A percentile compares a stretch with the other conserved stretches of the same genome.
These are phyloP conservation scores for Suhomyces faveliae DNA, from an alignment of 805 yeast species.

Conservation along the genomic window DNA sequence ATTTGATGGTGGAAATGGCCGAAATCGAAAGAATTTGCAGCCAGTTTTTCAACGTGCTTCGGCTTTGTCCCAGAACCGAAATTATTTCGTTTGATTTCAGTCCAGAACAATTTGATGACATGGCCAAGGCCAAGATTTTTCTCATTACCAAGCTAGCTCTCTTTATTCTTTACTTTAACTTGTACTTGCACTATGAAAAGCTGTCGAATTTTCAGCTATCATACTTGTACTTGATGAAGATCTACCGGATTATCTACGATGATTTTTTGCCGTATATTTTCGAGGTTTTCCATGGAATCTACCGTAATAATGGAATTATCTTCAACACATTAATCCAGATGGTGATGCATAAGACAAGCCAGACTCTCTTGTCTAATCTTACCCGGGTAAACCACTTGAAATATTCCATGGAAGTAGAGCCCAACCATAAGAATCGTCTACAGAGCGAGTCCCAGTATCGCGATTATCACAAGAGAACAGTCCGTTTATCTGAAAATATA, in stretches of 20 bases:
- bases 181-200: conserved; percentile 12
- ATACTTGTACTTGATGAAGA: conserved; percentile 9
- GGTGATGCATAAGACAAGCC: conserved; percentile 12
- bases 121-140: conserved; percentile 12
- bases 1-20: conserved; percentile 9
- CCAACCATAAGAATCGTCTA: conserved; percentile 11
- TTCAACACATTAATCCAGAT: conserved; percentile 10
- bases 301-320: conserved; percentile 8
- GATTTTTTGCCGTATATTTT: conserved; percentile 14
- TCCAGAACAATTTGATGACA: conserved; percentile 5
- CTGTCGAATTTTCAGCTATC: conserved; percentile 9
- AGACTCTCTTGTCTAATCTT: conserved; percentile 17
- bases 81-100: conserved; percentile 3
- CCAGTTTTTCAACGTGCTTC: conserved; percentile 6
- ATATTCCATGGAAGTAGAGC: conserved; percentile 13
- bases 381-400: conserved; percentile 17
- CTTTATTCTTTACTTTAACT: conserved; percentile 10
- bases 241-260: conserved; percentile 7
- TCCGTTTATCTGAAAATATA: conserved; percentile 8
- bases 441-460: conserved; percentile 10
- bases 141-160: conserved; percentile 12
- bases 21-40: conserved; percentile 10
- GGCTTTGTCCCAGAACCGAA: background rate
- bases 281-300: conserved; percentile 11
- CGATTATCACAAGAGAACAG: conserved; percentile 8